These are phyloP conservation scores for Porogramme epimiltina DNA, from an alignment of 1,284 basidiomycete genomes.

Conservation along the genomic window DNA sequence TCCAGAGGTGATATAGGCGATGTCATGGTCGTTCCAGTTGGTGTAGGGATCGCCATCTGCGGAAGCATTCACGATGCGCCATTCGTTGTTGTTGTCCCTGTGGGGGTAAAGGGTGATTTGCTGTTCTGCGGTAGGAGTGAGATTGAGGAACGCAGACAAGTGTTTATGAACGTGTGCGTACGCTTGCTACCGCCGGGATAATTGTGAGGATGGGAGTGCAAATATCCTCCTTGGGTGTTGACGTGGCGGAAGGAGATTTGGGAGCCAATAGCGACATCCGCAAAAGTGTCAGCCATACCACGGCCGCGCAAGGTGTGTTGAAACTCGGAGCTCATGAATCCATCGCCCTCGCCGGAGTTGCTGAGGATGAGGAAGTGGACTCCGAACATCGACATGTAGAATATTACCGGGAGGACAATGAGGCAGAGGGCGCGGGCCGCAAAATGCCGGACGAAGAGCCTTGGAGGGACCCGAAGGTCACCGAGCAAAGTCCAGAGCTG, in stretches of 20 bases:
- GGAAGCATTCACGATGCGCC: constrained; percentile 28
- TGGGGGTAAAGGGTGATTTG: constrained; percentile 99
- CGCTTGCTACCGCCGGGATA: constrained; percentile 89
- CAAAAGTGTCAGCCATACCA: constrained; percentile 90
- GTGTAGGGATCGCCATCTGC: constrained; percentile 48
- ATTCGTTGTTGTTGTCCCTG: constrained; percentile 46
- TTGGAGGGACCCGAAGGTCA: constrained; percentile 80
- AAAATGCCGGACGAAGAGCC: constrained; percentile 83
- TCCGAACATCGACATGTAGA: constrained; percentile 96
- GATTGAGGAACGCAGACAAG: background rate
- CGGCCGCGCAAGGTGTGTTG: constrained; percentile 94
- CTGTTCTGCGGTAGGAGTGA: constrained; percentile 66
- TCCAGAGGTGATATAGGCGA: constrained; percentile 68
- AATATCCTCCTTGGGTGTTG: constrained; percentile 96
- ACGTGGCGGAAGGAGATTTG: constrained; percentile 84
- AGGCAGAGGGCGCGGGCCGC: constrained; percentile 87
- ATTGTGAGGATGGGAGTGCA: constrained; percentile 91
- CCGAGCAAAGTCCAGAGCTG: constrained; percentile 94
- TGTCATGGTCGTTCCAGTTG: constrained; percentile 58
- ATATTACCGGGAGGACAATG: constrained; percentile 80
- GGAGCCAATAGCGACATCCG: constrained; percentile 90
- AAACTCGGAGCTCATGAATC: constrained; percentile 99
- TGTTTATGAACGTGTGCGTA: constrained; percentile 41
- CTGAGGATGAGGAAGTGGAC: constrained; percentile 91
- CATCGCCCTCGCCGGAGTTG: constrained; percentile 94